These are phyloP conservation scores for Fusarium buxicola DNA, from an alignment of 2,329 filamentous ascomycete genomes.

Conservation along the genomic window DNA sequence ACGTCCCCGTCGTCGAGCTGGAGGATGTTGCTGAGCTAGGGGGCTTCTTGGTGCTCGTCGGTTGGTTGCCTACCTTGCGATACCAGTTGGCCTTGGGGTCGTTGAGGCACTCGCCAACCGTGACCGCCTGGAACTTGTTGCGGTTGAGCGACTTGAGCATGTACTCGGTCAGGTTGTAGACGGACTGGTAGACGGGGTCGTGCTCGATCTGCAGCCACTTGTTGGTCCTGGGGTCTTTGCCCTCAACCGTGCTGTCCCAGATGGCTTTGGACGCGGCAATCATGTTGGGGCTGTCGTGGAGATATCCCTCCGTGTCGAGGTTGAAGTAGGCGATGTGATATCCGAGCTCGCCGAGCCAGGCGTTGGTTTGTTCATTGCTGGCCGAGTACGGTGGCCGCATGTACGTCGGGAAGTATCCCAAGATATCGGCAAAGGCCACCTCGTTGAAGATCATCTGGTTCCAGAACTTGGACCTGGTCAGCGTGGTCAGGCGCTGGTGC, in stretches of 20 bases:
- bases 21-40: constrained; percentile 23
- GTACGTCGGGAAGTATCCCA: constrained; percentile 57
- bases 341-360: constrained; percentile 57
- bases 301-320: constrained; percentile 70
- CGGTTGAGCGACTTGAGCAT: constrained; percentile 55
- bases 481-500: constrained; percentile 56
- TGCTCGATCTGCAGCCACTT: constrained; percentile 66
- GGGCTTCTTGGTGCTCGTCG: constrained; percentile 1
- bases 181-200: constrained; percentile 60
- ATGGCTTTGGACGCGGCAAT: constrained; percentile 60
- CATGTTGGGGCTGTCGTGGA: constrained; percentile 61
- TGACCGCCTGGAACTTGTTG: constrained; percentile 60
- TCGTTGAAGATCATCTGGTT: constrained; percentile 59
- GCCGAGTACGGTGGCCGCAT: constrained; percentile 62
- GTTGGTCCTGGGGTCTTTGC: constrained; percentile 33
- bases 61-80: constrained; percentile 37
- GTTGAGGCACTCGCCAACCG: constrained; percentile 63
- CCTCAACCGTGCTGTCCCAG: constrained; percentile 54
- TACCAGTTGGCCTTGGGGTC: constrained; percentile 68
- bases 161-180: constrained; percentile 56
- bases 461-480: constrained; percentile 50
- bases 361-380: constrained; percentile 54
- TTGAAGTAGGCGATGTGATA: constrained; percentile 71
- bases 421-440: constrained; percentile 55
- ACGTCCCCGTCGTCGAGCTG: constrained; percentile 27